Evolutionary conservation across 441 rosid species (phyloP), one percentile per base, ranked within the genome.

Genomic region (Bocquillonia castaneifolia): DNA sequence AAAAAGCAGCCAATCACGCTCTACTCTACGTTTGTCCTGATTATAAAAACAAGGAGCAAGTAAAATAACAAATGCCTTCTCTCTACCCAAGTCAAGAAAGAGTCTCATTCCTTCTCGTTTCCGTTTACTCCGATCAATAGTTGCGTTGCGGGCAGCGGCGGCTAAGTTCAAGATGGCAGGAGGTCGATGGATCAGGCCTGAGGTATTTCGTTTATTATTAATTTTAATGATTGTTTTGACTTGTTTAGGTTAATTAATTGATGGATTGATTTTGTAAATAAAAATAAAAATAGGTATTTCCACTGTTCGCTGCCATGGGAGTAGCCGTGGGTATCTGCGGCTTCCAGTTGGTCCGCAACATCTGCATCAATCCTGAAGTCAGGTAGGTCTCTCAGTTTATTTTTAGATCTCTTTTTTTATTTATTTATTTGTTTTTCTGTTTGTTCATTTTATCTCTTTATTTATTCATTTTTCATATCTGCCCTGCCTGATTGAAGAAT

Each of bases 361-460:
- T 94, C 83, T 80, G 86, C 85, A 82, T 81, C 82, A 94, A 94
- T 66, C 99, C 99, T 70, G 97, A 90, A 87, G 99, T 94, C 89
- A 94, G 97, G 99, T 88, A 17, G 67, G n/a, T 66, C 58, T 60
- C 67, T 23, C 18, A 2, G 47, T 12, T n/a, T n/a, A n/a, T n/a
- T 6, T 45, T 12, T 17, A 4, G 57, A 0, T 54, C 22, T 67
- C 62, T 69, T 4, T 32, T 1, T 29, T 1, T 17, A 7, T 10
- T 23, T 3, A 1, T 61, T 25, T 18, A 2, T 25, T 2, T 59
- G 1, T 36, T 3, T 36, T 3, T 36, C 10, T 36, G 40, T 2
- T 18, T 5, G 10, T 53, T 15, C 36, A 25, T 7, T n/a, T n/a
- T n/a, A n/a, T n/a, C n/a, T n/a, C n/a, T n/a, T n/a, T n/a, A n/a